Percentiles rank a stretch among this genome's conserved stretches.
Evolutionary conservation across 768 basidiomycete genomes (phyloP).

Genomic region (Botryobasidium botryosum): DNA sequence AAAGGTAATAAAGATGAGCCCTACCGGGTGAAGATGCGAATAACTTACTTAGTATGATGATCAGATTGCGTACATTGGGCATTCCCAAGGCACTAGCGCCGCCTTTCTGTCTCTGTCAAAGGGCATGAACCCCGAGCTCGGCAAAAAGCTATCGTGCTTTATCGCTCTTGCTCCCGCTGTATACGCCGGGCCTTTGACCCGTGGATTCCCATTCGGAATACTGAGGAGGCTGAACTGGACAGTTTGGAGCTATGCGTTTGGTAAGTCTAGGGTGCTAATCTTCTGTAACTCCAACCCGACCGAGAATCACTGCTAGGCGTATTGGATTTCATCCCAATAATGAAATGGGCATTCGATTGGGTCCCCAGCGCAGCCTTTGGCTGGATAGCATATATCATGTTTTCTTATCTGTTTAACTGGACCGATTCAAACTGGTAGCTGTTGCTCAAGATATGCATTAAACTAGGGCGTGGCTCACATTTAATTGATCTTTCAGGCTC

Average conservation of each 20-base stretch:
- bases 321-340: conserved; percentile 33
- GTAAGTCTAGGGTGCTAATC: conserved; percentile 9
- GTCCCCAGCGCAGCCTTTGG: conserved; percentile 26
- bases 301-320: conserved; percentile 17
- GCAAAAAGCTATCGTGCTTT: conserved; percentile 26
- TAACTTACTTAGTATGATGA: neutral
- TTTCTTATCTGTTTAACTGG: conserved; percentile 31
- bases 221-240: conserved; percentile 29
- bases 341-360: conserved; percentile 29
- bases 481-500: too few relatives aligned
- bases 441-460: too few relatives aligned
- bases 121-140: conserved; percentile 31
- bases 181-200: conserved; percentile 30
- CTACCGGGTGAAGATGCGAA: neutral
- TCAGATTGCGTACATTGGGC: conserved; percentile 32
- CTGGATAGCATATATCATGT: conserved; percentile 29
- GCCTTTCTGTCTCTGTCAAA: conserved; percentile 30
- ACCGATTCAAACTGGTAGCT: conserved; percentile 35
- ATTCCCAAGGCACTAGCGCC: conserved; percentile 33
- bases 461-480: too few relatives aligned
- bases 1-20: conserved; percentile 17
- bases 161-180: conserved; percentile 34
- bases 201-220: conserved; percentile 29
- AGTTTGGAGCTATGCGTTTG: conserved; percentile 29
- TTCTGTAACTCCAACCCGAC: neutral